Conservation (phyloP, 257 asterid species). For the Striga asiatica region DNA sequence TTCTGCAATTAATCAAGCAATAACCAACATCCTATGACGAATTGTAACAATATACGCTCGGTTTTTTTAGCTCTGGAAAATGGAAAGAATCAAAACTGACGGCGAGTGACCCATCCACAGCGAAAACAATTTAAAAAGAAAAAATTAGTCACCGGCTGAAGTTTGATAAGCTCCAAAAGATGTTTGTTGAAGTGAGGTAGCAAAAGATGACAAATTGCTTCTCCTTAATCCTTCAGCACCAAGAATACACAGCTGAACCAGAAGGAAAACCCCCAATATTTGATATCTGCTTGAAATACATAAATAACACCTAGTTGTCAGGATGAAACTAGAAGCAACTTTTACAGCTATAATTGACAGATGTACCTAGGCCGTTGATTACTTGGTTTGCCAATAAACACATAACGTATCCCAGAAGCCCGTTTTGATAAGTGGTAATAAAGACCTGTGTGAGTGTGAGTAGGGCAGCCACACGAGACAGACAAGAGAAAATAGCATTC, state of each 20-base stretch:
- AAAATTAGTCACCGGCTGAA: slow-evolving; percentile 46
- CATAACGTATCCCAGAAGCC: slow-evolving; percentile 82
- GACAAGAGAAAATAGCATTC: background rate
- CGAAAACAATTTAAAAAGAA: too few species aligned
- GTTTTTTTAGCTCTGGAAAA: too few species aligned
- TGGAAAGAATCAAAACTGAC: too few species aligned
- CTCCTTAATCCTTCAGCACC: slow-evolving; percentile 91
- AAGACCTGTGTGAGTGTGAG: slow-evolving; percentile 60
- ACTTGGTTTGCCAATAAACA: slow-evolving; percentile 79
- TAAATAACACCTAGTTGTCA: too few species aligned
- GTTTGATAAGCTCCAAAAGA: slow-evolving; percentile 60
- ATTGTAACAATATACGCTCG: too few species aligned
- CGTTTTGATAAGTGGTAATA: slow-evolving; percentile 92
- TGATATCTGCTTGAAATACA: slow-evolving; percentile 99
- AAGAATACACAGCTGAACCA: slow-evolving; percentile 83
- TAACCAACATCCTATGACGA: too few species aligned
- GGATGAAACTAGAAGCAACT: slow-evolving; percentile 10
- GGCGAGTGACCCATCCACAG: too few species aligned
- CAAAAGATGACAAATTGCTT: slow-evolving; percentile 69
- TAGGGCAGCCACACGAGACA: slow-evolving; percentile 12
- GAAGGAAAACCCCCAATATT: slow-evolving; percentile 90
- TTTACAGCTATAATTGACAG: background rate
- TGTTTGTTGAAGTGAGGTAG: slow-evolving; percentile 68
- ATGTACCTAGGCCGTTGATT: slow-evolving; percentile 86
- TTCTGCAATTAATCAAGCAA: too few species aligned